Conservation (phyloP, 257 asterid genomes). For the Solanum corneliomulleri region DNA sequence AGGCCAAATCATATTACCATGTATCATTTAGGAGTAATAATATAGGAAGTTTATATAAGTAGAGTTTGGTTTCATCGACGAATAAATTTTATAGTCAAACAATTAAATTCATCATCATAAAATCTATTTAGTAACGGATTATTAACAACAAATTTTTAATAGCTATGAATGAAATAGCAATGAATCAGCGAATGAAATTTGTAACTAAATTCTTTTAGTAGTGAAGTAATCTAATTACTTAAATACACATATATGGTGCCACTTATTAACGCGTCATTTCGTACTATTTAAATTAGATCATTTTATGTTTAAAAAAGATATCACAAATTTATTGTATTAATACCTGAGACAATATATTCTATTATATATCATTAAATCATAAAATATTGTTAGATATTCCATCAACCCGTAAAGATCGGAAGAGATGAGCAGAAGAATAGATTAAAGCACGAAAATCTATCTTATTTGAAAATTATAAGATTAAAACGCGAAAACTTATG, state of each 20-base stretch:
- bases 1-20: neutral
- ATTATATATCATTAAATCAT: neutral
- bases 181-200: neutral
- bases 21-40: no score
- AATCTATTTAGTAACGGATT: fast-evolving
- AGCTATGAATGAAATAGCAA: neutral
- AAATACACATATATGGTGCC: neutral
- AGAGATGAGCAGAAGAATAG: neutral
- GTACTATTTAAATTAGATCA: neutral
- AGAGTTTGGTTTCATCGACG: fast-evolving
- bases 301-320: neutral
- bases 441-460: neutral
- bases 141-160: no score
- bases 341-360: neutral
- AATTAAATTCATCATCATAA: no score
- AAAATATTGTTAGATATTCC: no score
- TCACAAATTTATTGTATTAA: neutral
- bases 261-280: neutral
- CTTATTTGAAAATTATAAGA: no score
- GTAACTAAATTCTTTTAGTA: no score
- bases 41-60: no score
- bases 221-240: neutral
- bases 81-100: no score
- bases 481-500: neutral
- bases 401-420: neutral